These are phyloP conservation scores for Talaromyces sp. DNA, from an alignment of 2,329 filamentous ascomycete species.

Conservation along the genomic window DNA sequence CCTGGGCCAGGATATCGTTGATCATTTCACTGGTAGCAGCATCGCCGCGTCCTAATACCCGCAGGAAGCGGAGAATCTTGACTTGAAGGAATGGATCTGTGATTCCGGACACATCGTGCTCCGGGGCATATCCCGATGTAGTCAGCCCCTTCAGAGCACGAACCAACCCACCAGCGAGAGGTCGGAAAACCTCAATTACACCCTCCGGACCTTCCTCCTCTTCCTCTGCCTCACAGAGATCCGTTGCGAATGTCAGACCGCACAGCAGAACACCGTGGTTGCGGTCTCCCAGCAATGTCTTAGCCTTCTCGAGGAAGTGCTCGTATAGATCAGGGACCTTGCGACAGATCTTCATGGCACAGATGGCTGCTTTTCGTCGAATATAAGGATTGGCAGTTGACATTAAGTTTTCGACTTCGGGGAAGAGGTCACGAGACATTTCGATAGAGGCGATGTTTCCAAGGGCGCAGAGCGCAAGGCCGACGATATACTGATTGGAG, in stretches of 20 bases:
- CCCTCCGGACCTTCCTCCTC: constrained; percentile 87
- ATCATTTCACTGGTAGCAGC: constrained; percentile 90
- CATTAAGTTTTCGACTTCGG: constrained; percentile 89
- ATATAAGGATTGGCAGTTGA: constrained; percentile 98
- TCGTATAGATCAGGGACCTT: constrained; percentile 98
- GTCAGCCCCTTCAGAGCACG: constrained; percentile 90
- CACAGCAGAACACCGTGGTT: constrained; percentile 96
- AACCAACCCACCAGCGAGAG: constrained; percentile 80
- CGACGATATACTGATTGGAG: constrained; percentile 97
- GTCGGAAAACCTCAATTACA: constrained; percentile 87
- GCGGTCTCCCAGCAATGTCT: constrained; percentile 81
- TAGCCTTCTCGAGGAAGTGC: constrained; percentile 93
- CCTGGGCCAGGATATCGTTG: constrained; percentile 96
- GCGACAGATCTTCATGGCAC: constrained; percentile 97
- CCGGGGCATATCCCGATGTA: constrained; percentile 93
- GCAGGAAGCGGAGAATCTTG: constrained; percentile 85
- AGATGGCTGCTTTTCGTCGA: constrained; percentile 93
- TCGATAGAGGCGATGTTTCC: constrained; percentile 98
- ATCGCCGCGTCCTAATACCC: constrained; percentile 85
- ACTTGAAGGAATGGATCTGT: constrained; percentile 97
- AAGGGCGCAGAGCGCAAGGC: constrained; percentile 90
- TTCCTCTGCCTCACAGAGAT: constrained; percentile 93
- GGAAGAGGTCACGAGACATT: constrained; percentile 96
- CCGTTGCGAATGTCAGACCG: constrained; percentile 85
- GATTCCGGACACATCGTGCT: constrained; percentile 97